Evolutionary conservation across 2,329 filamentous ascomycete species (phyloP).

Genomic region (Leptographium procerum): DNA sequence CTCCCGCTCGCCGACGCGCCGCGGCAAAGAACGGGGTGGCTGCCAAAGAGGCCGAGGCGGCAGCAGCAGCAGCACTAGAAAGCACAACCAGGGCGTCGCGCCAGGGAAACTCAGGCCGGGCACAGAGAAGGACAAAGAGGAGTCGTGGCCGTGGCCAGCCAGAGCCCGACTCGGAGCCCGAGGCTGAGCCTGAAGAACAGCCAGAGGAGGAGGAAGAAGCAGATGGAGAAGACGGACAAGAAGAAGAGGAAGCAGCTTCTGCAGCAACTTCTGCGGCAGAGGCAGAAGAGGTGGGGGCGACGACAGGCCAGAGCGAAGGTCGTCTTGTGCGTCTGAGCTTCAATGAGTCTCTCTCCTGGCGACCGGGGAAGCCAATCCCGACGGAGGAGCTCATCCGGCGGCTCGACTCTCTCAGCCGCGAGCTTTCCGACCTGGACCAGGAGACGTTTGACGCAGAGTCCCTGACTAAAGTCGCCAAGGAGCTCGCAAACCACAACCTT

Average conservation of each 20-base stretch:
- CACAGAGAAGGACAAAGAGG: slow-evolving; percentile 1
- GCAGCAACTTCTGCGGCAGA: background rate
- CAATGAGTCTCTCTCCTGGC: slow-evolving; percentile 80
- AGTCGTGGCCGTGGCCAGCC: background rate
- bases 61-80: background rate
- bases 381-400: slow-evolving; percentile 72
- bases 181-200: background rate
- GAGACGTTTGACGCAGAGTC: slow-evolving; percentile 75
- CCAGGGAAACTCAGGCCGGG: background rate
- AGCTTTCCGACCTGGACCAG: slow-evolving; percentile 78
- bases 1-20: slow-evolving; percentile 13
- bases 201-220: slow-evolving; percentile 2
- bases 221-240: background rate
- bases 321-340: slow-evolving; percentile 53
- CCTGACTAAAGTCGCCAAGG: slow-evolving; percentile 71
- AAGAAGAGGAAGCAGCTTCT: background rate
- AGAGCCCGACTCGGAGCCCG: background rate
- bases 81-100: background rate
- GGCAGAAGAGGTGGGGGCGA: background rate
- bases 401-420: slow-evolving; percentile 67
- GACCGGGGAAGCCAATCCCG: slow-evolving; percentile 78
- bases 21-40: slow-evolving; percentile 9
- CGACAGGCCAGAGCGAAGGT: slow-evolving; percentile 19
- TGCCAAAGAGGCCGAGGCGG: slow-evolving; percentile 4
- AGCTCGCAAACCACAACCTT: slow-evolving; percentile 71